Conservation (phyloP, 169 alveolate species). For the Plasmodium gonderi region DNA sequence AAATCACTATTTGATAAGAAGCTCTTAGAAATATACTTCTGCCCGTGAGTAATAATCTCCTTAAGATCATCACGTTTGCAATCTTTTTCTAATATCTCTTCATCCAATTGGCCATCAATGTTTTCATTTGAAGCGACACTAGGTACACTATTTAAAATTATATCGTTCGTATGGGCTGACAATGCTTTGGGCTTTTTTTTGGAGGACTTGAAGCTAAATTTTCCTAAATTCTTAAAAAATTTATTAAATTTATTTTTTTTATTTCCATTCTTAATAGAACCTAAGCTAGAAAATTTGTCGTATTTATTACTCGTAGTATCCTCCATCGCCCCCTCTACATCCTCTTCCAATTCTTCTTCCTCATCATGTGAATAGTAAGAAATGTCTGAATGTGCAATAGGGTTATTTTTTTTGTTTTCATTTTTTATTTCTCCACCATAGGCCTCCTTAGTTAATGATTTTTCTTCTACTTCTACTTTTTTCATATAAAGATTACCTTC, state of each 20-base stretch:
- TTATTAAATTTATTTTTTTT: conserved; percentile 62
- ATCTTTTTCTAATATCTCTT: neutral
- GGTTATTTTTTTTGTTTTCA: conserved; percentile 6
- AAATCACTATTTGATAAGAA: neutral
- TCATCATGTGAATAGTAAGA: conserved; percentile 41
- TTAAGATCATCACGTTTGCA: neutral
- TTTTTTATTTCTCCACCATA: conserved; percentile 8
- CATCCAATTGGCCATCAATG: neutral
- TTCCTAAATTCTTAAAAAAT: conserved; percentile 45
- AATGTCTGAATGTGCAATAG: conserved; percentile 24
- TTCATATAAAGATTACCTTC: neutral
- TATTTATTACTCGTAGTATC: neutral
- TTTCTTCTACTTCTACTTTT: neutral
- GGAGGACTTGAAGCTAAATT: conserved; percentile 40
- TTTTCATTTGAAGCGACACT: neutral
- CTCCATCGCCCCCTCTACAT: neutral
- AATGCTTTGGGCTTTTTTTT: conserved; percentile 15
- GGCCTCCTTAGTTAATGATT: neutral
- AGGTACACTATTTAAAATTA: conserved; percentile 2
- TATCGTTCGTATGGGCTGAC: neutral
- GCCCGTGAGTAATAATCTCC: neutral
- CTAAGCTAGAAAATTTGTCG: conserved; percentile 41
- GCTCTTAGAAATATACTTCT: neutral
- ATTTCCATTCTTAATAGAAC: conserved; percentile 13
- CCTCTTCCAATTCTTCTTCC: conserved; percentile 3